Evolutionary conservation across 768 basidiomycete genomes (phyloP), one percentile per base, ranked within the genome.

Genomic region (Suillus subaureus): DNA sequence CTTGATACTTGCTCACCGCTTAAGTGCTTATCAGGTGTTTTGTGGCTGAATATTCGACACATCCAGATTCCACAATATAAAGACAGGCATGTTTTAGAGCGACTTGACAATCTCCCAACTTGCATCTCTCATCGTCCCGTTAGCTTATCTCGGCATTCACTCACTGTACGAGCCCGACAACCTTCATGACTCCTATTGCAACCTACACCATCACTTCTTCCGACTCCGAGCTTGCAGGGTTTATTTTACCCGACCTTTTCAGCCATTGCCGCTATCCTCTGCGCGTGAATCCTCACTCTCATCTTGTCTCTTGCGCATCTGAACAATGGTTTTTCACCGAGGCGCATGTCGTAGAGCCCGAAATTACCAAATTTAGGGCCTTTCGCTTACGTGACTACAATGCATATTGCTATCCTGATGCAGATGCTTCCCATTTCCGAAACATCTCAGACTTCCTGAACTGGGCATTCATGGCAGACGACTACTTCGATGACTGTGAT

Each of bases 371-470:
- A 42, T 82, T 90, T 61, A 80, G 80, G 70, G 86, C 4, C 5
- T 23, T 47, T n/a, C n/a, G n/a, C 11, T 84, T 26, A 89, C 47
- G 85, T 87, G 67, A 47, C n/a, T 83, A 91, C 66, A 85, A 86
- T 39, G 88, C 87, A 40, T 15, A 1, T 71, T 89, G 87, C 73
- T 91, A 90, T 73, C 82, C 85, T 64, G 82, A 82, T 28, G 79
- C 85, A 23, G 77, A 84, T 21, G 73, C 80, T 35, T 35, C 4
- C 35, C 8, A 11, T 35, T 4, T 35, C 9, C 8, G 9, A 35
- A 4, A 3, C 31, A 83, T 87, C 67, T 84, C 85, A 4, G 90
- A 92, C 74, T 90, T 89, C 71, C 84, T 91, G 85, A 79, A 77
- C 67, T 80, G 75, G 70, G 64, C 79, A 42, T 80, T 82, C 51